phyloP scores from a whole-genome alignment of 2,329 filamentous ascomycete genomes.

The Rhexocercosporidium sp. region DNA sequence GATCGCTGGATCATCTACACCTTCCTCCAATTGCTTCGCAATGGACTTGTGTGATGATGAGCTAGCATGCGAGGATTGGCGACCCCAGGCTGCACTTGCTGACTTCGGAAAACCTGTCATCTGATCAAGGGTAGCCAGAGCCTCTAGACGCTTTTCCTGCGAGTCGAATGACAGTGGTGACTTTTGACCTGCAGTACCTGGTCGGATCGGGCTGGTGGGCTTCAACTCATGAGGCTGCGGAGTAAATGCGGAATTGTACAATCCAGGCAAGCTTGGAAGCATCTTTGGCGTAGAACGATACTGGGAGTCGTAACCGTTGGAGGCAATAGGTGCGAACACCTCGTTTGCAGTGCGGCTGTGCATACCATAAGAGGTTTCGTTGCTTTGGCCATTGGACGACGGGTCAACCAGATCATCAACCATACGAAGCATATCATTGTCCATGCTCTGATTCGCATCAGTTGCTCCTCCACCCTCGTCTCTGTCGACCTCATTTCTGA shows the following conservation, averaged over 20 bases:
- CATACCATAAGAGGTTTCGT: slow-evolving; percentile 61
- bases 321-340: slow-evolving; percentile 48
- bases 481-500: slow-evolving; percentile 1
- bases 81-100: slow-evolving; percentile 7
- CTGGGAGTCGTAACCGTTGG: slow-evolving; percentile 43
- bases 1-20: slow-evolving; percentile 2
- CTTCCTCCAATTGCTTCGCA: slow-evolving; percentile 10
- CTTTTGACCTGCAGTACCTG: slow-evolving; percentile 38
- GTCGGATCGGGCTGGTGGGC: slow-evolving; percentile 45
- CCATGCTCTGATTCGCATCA: slow-evolving; percentile 42
- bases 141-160: slow-evolving; percentile 30
- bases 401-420: slow-evolving; percentile 58
- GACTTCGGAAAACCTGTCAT: slow-evolving; percentile 27
- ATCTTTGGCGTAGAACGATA: slow-evolving; percentile 39
- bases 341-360: slow-evolving; percentile 51
- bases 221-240: slow-evolving; percentile 48
- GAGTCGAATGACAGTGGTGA: slow-evolving; percentile 42
- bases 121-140: slow-evolving; percentile 36
- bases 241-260: slow-evolving; percentile 52
- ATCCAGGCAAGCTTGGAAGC: slow-evolving; percentile 46
- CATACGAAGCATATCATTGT: slow-evolving; percentile 60
- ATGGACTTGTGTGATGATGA: slow-evolving; percentile 10
- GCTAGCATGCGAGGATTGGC: background rate
- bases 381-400: slow-evolving; percentile 42
- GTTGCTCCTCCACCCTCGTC: slow-evolving; percentile 24